These are phyloP conservation scores for Dichotomopilus funicola DNA, from an alignment of 2,329 filamentous ascomycete genomes.

Conservation along the genomic window DNA sequence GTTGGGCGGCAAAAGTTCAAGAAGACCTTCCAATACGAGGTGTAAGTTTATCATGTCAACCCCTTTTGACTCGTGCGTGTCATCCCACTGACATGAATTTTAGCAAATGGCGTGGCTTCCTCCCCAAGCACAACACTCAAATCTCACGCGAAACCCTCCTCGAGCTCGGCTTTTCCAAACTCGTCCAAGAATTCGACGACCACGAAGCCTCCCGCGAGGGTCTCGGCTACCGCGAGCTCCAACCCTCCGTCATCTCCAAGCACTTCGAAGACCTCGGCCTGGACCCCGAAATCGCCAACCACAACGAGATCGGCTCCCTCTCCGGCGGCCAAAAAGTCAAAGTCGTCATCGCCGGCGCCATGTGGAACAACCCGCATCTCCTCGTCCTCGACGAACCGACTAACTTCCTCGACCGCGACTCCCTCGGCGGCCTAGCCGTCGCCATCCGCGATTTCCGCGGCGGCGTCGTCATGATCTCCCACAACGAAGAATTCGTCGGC, in stretches of 20 bases:
- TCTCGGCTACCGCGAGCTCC: constrained; percentile 88
- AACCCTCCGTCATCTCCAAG: constrained; percentile 90
- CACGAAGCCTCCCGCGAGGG: constrained; percentile 98
- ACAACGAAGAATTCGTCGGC: constrained; percentile 98
- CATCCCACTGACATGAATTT: not conserved
- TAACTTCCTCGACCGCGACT: constrained; percentile 98
- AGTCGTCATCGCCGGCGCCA: constrained; percentile 89
- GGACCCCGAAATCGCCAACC: constrained; percentile 96
- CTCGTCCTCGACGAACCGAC: constrained; percentile 97
- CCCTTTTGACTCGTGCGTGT: constrained; percentile 25
- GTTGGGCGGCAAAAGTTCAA: constrained; percentile 98
- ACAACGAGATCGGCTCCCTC: constrained; percentile 94
- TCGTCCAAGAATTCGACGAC: constrained; percentile 97
- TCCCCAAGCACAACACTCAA: constrained; percentile 90
- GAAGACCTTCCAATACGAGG: constrained; percentile 98
- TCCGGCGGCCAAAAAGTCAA: constrained; percentile 99
- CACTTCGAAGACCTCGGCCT: constrained; percentile 96
- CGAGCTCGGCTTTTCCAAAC: constrained; percentile 81
- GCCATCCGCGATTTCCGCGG: constrained; percentile 98
- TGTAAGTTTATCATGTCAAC: constrained; percentile 46
- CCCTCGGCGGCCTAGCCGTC: constrained; percentile 90
- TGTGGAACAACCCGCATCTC: constrained; percentile 99
- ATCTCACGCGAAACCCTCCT: constrained; percentile 87
- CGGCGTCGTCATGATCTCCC: constrained; percentile 97
- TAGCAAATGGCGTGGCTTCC: constrained; percentile 78